These are phyloP conservation scores for Fusarium chaquense DNA, from an alignment of 2,329 filamentous ascomycete genomes.

Conservation along the genomic window DNA sequence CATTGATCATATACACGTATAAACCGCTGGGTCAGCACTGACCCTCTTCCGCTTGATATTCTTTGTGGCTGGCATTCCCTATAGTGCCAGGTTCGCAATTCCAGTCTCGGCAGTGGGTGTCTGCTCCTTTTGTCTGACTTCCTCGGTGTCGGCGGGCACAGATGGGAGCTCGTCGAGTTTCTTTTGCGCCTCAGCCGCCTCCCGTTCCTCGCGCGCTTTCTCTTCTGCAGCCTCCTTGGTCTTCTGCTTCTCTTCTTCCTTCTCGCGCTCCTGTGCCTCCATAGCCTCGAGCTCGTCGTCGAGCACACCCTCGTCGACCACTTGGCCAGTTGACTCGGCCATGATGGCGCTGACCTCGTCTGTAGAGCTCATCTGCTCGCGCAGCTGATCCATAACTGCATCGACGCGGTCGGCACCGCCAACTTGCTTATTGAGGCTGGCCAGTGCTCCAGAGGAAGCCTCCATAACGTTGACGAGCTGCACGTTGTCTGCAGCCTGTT, in stretches of 20 bases:
- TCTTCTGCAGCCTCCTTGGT: conserved; percentile 55
- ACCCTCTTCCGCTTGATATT: conserved; percentile 48
- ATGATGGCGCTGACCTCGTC: conserved; percentile 87
- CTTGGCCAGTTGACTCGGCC: conserved; percentile 67
- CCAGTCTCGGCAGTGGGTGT: conserved; percentile 56
- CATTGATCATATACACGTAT: conserved; percentile 36
- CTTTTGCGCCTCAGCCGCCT: conserved; percentile 62
- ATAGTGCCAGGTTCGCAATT: conserved; percentile 51
- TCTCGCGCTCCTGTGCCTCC: conserved; percentile 69
- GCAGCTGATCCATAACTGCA: conserved; percentile 77
- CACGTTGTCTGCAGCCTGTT: conserved; percentile 87
- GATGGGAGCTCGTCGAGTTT: conserved; percentile 65
- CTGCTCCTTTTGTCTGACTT: conserved; percentile 47
- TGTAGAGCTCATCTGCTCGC: conserved; percentile 82
- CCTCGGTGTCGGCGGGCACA: conserved; percentile 53
- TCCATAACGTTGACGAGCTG: conserved; percentile 87
- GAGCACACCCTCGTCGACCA: conserved; percentile 83
- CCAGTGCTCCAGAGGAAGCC: conserved; percentile 78
- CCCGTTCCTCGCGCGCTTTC: conserved; percentile 59
- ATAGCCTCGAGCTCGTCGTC: conserved; percentile 88
- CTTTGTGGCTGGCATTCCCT: conserved; percentile 22
- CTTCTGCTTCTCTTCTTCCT: conserved; percentile 64
- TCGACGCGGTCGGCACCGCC: conserved; percentile 83
- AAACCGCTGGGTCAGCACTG: conserved; percentile 11
- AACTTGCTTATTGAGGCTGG: conserved; percentile 78